phyloP scores from a whole-genome alignment of 1,284 basidiomycete species.

The Exobasidium rhododendri region DNA sequence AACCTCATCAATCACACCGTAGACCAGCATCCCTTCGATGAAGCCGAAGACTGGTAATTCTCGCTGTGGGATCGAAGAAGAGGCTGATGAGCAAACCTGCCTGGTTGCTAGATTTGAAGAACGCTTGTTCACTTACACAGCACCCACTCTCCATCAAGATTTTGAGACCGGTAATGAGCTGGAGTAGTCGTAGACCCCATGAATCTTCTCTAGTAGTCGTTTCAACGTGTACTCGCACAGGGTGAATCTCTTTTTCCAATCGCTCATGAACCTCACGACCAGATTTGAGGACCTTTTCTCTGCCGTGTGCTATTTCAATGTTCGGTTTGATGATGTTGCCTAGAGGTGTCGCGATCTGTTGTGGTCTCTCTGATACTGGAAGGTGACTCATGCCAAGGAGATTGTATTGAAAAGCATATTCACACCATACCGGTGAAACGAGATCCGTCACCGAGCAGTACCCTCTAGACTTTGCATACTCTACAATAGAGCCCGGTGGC shows the following conservation, averaged over 20 bases:
- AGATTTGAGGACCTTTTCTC: slow-evolving; percentile 27
- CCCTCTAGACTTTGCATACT: not conserved
- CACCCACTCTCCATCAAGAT: slow-evolving; percentile 15
- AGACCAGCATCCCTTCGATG: slow-evolving; percentile 36
- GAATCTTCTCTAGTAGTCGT: slow-evolving; percentile 64
- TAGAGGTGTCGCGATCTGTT: slow-evolving; percentile 32
- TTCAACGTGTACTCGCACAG: slow-evolving; percentile 62
- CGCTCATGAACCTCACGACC: slow-evolving; percentile 67
- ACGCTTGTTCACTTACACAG: slow-evolving; percentile 4
- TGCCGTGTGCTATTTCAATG: slow-evolving; percentile 18
- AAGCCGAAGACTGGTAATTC: slow-evolving; percentile 48
- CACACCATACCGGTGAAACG: slow-evolving; percentile 48
- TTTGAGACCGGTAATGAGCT: slow-evolving; percentile 19
- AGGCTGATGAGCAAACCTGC: too few relatives aligned
- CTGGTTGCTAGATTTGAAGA: too few relatives aligned
- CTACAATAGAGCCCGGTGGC: not conserved
- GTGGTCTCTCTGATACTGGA: slow-evolving; percentile 30
- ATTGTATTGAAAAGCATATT: slow-evolving; percentile 42
- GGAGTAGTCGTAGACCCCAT: slow-evolving; percentile 67
- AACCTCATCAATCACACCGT: slow-evolving; percentile 49
- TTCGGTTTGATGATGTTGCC: slow-evolving; percentile 30
- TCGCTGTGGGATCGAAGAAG: slow-evolving; percentile 18
- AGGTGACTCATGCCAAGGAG: slow-evolving; percentile 39
- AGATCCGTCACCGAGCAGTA: slow-evolving; percentile 43
- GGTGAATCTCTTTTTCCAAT: slow-evolving; percentile 71